Conservation (phyloP, 2,329 filamentous ascomycete species). For the Colletotrichum graminicola region DNA sequence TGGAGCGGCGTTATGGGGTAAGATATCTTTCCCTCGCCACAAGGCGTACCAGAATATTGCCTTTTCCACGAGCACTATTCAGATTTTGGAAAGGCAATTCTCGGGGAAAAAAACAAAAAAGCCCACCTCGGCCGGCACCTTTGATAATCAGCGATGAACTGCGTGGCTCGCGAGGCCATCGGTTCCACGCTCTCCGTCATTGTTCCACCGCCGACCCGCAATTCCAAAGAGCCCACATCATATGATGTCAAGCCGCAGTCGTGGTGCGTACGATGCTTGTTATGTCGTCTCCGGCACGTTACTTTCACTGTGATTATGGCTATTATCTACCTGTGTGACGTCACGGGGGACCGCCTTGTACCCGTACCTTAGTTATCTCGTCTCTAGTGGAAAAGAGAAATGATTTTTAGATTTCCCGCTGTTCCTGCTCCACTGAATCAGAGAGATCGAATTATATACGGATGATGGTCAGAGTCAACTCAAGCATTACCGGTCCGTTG, state of each 20-base stretch:
- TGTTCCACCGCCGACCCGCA: slow-evolving; percentile 35
- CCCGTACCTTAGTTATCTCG: too few relatives aligned
- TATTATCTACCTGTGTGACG: too few relatives aligned
- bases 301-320: too few relatives aligned
- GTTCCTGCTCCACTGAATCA: neutral
- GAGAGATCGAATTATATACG: neutral
- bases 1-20: neutral
- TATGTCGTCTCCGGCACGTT: neutral
- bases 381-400: neutral
- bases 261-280: neutral
- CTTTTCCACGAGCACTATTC: neutral
- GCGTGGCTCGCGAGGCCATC: slow-evolving; percentile 16
- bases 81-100: neutral
- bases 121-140: neutral
- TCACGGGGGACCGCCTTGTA: too few relatives aligned
- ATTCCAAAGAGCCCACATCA: neutral
- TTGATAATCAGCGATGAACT: slow-evolving; percentile 24
- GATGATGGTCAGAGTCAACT: neutral
- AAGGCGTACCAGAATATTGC: neutral
- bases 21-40: neutral
- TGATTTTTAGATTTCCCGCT: neutral
- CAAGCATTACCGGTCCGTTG: neutral
- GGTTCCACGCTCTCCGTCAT: slow-evolving; percentile 38
- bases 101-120: neutral
- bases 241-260: slow-evolving; percentile 37